phyloP scores from a whole-genome alignment of 2,329 filamentous ascomycete species.

The Chrysoporthe puriensis region DNA sequence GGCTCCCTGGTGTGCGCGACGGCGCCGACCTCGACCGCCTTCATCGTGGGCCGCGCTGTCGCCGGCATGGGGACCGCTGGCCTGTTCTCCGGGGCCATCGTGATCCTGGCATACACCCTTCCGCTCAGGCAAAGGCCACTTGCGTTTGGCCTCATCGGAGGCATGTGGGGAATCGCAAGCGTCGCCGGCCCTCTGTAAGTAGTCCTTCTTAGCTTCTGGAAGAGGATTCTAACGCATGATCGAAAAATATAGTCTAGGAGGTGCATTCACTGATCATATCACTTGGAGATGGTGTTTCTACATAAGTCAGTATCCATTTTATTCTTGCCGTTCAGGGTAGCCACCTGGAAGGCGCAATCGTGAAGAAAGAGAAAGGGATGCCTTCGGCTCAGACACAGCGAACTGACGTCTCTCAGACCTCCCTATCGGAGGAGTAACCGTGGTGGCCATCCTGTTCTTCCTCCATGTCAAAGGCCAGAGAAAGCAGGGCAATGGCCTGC shows the following conservation, averaged over 20 bases:
- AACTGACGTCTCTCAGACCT: constrained; percentile 34
- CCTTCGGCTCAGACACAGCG: no score
- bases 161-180: constrained; percentile 56
- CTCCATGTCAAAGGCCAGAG: constrained; percentile 45
- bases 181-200: constrained; percentile 51
- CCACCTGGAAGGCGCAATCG: neutral
- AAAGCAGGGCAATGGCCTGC: constrained; percentile 36
- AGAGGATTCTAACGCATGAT: neutral
- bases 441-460: constrained; percentile 52
- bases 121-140: constrained; percentile 58
- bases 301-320: constrained; percentile 30
- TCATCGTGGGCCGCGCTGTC: constrained; percentile 57
- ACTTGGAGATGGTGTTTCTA: constrained; percentile 60
- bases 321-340: neutral
- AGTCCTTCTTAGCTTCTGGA: neutral
- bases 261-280: constrained; percentile 52
- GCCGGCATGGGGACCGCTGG: constrained; percentile 57
- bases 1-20: constrained; percentile 45
- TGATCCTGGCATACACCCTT: constrained; percentile 52
- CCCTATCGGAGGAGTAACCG: constrained; percentile 51
- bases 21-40: constrained; percentile 49
- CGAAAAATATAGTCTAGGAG: constrained; percentile 42
- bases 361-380: no score
- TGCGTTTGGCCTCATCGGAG: constrained; percentile 58
- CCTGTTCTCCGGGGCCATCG: constrained; percentile 53